Conservation (phyloP, 2,329 filamentous ascomycete species). For the Fusarium longipes region DNA sequence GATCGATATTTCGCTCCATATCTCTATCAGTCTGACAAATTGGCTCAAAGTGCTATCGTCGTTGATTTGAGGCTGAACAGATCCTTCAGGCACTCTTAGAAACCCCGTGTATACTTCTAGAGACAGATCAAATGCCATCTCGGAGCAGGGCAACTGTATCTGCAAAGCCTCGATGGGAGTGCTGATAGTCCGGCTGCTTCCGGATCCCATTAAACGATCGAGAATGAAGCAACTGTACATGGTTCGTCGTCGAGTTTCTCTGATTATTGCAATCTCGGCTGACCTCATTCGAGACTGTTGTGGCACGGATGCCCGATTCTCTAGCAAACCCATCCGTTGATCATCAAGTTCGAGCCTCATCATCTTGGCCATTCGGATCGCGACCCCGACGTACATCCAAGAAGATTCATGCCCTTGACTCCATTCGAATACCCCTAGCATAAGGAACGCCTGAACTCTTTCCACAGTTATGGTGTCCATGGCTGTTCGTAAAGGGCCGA, state of each 20-base stretch:
- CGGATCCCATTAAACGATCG: constrained; percentile 75
- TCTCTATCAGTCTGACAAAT: constrained; percentile 68
- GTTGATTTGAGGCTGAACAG: constrained; percentile 42
- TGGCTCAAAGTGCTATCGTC: constrained; percentile 63
- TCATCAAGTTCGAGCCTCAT: constrained; percentile 16
- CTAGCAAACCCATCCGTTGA: constrained; percentile 1
- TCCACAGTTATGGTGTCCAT: constrained; percentile 8
- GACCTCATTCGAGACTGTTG: neutral
- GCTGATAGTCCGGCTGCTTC: constrained; percentile 69
- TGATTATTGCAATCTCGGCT: constrained; percentile 2
- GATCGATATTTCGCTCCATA: constrained; percentile 68
- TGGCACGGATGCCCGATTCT: neutral
- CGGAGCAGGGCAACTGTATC: constrained; percentile 18
- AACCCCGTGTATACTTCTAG: constrained; percentile 66
- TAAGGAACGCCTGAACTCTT: constrained; percentile 11
- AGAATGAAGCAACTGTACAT: constrained; percentile 81
- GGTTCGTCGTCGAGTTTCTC: constrained; percentile 68
- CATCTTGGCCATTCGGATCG: constrained; percentile 11
- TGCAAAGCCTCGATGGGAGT: constrained; percentile 60
- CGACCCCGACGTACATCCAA: constrained; percentile 14
- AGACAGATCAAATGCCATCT: constrained; percentile 68
- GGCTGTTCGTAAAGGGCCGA: constrained; percentile 1
- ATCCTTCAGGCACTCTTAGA: constrained; percentile 46
- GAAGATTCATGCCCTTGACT: constrained; percentile 1
- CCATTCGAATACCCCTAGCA: constrained; percentile 19